Evolutionary conservation across 441 rosid genomes (phyloP), one percentile per base, ranked within the genome.

Genomic region (Jatropha podagrica): DNA sequence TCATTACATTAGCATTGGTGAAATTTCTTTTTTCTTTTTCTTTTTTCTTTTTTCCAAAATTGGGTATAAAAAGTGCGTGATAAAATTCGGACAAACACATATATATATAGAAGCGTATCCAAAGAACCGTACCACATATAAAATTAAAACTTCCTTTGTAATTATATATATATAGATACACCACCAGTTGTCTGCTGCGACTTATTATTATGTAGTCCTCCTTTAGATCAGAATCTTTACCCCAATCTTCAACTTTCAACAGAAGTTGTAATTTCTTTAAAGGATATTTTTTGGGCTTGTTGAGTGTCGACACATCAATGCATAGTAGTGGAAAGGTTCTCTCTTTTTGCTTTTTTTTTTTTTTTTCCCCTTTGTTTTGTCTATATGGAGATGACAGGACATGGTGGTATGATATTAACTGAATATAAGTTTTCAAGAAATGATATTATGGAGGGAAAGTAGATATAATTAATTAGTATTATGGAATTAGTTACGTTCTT

Each of bases 1-100:
- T 74, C 26, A 65, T 65, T 54, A 65, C 41, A 40, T 49, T 64
- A 65, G 61, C 61, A 49, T 38, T 63, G 41, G 51, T 73, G 37
- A 51, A 60, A 72, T 23, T 32, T 32, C 2, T 32, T 32, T 32
- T 2, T 32, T 27, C 2, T 27, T 27, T 2, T 27, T 27, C 2
- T 27, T 32, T 32, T 17, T 10, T 0, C 2, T 4, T 46, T 9
- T 48, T 44, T 73, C 76, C n/a, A 38, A 52, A 73, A 38, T 40
- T 73, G 9, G 2, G 32, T 52, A 54, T 69, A 63, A 38, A 52
- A 44, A 46, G 27, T 32, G 26, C 13, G 23, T 4, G 0, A 10
- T 49, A 7, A 13, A 44, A 65, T 65, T 5, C 55, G n/a, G 37
- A 63, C n/a, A n/a, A n/a, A n/a, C 23, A 23, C 60, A 32, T 20